These are phyloP conservation scores for Boletus pseudo-olivaceus DNA, from an alignment of 768 basidiomycete species.

Conservation along the genomic window DNA sequence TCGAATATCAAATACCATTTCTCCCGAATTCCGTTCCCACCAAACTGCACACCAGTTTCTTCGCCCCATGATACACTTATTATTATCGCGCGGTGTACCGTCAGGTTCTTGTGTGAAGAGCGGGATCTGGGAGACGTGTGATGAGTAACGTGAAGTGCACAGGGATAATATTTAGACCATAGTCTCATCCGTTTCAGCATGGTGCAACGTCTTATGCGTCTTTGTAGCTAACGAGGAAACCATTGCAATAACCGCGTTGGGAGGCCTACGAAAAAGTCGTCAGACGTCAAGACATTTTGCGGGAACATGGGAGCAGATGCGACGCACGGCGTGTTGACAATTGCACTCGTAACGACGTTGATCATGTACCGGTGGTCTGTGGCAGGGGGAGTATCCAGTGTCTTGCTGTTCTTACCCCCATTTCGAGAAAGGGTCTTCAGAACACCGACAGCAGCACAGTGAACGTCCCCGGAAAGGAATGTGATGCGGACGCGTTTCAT, in stretches of 20 bases:
- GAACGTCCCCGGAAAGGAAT: slow-evolving; percentile 91
- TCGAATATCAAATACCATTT: slow-evolving; percentile 77
- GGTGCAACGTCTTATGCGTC: slow-evolving; percentile 82
- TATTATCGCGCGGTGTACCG: slow-evolving; percentile 62
- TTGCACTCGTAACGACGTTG: slow-evolving; percentile 86
- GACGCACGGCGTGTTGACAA: slow-evolving; percentile 91
- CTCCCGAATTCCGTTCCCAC: slow-evolving; percentile 55
- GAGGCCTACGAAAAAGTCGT: slow-evolving; percentile 42
- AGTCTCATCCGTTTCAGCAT: slow-evolving; percentile 77
- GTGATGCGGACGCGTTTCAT: slow-evolving; percentile 67
- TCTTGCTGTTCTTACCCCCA: slow-evolving; percentile 42
- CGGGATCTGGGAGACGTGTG: slow-evolving; percentile 52
- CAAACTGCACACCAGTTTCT: slow-evolving; percentile 83
- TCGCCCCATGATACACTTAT: slow-evolving; percentile 80
- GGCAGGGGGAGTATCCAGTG: slow-evolving; percentile 40
- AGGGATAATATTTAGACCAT: slow-evolving; percentile 51
- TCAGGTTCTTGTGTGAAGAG: slow-evolving; percentile 76
- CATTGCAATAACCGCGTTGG: slow-evolving; percentile 68
- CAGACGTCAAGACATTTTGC: background rate
- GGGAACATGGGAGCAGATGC: background rate
- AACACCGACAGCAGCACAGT: slow-evolving; percentile 80
- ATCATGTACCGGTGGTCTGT: slow-evolving; percentile 87
- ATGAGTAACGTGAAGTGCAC: background rate
- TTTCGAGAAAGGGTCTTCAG: slow-evolving; percentile 58
- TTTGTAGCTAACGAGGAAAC: slow-evolving; percentile 79